A percentile compares a stretch with the other conserved stretches of the same genome.
Evolutionary conservation across 1,284 basidiomycete genomes (phyloP).

Genomic region (Lentinula novae-zelandiae): DNA sequence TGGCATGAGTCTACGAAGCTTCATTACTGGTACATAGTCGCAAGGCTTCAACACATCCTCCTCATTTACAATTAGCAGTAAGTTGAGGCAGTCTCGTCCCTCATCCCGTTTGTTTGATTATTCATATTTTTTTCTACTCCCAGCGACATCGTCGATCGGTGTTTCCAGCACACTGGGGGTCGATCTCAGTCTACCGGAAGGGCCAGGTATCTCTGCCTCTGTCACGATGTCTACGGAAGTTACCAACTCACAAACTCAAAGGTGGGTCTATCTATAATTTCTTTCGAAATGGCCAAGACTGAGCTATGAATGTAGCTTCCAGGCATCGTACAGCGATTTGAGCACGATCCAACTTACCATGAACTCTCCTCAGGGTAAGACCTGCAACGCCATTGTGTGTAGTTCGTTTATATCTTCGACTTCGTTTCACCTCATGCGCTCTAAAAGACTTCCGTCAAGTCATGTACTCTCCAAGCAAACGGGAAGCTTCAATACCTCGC

Average conservation of each 20-base stretch:
- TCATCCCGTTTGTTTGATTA: not conserved
- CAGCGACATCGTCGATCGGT: conserved; percentile 2
- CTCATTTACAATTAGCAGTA: not conserved
- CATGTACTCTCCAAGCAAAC: conserved; percentile 20
- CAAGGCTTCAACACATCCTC: not conserved
- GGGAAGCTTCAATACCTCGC: conserved; percentile 21
- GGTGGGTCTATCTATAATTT: not conserved
- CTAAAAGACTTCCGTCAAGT: conserved; percentile 17
- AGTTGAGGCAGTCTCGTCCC: not conserved
- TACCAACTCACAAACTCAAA: conserved; percentile 1
- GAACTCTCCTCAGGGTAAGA: not conserved
- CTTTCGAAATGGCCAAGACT: not conserved
- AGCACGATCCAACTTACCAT: not conserved
- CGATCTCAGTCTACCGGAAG: not conserved
- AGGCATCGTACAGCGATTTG: not conserved
- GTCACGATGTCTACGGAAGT: not conserved
- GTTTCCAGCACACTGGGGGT: not conserved
- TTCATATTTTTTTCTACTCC: not conserved
- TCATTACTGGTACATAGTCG: not conserved
- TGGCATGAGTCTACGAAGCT: not conserved
- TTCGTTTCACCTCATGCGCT: not conserved
- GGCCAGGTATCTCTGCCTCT: not conserved
- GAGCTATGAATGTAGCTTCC: not conserved
- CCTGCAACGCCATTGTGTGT: conserved; percentile 4
- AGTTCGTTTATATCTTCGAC: not conserved